phyloP scores from a whole-genome alignment of 1,139 yeast genomes.

The Debaryomyces subglobosus region DNA sequence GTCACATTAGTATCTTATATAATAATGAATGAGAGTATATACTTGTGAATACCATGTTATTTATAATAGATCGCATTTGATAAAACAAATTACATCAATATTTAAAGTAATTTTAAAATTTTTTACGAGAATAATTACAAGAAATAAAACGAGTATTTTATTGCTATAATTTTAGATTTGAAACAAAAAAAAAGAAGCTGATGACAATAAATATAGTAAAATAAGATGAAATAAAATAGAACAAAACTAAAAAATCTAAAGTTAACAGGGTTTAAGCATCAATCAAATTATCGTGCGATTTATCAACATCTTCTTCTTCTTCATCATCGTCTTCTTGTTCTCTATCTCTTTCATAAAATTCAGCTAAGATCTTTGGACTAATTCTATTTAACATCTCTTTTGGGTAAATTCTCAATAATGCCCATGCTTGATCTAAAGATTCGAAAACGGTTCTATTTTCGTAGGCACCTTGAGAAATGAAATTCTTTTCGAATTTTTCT shows the following conservation, averaged over 20 bases:
- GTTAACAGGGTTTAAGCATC: constrained; percentile 47
- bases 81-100: not conserved
- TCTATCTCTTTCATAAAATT: constrained; percentile 90
- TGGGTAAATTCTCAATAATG: constrained; percentile 95
- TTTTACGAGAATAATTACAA: not conserved
- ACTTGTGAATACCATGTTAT: not conserved
- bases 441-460: constrained; percentile 94
- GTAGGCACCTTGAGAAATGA: constrained; percentile 93
- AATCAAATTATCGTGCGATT: constrained; percentile 44
- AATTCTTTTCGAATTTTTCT: constrained; percentile 96
- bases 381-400: constrained; percentile 98
- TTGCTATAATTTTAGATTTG: constrained; percentile 2
- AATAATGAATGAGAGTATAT: not conserved
- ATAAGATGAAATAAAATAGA: constrained; percentile 3
- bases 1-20: not conserved
- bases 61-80: not conserved
- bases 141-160: not conserved
- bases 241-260: not conserved
- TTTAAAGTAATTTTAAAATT: not conserved
- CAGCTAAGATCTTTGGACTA: constrained; percentile 93
- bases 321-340: constrained; percentile 60
- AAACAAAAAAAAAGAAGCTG: constrained; percentile 4
- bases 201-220: constrained; percentile 4
- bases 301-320: constrained; percentile 41
- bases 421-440: constrained; percentile 98